Evolutionary conservation across 306 rosid species (phyloP).

Genomic region (Cercis canadensis): DNA sequence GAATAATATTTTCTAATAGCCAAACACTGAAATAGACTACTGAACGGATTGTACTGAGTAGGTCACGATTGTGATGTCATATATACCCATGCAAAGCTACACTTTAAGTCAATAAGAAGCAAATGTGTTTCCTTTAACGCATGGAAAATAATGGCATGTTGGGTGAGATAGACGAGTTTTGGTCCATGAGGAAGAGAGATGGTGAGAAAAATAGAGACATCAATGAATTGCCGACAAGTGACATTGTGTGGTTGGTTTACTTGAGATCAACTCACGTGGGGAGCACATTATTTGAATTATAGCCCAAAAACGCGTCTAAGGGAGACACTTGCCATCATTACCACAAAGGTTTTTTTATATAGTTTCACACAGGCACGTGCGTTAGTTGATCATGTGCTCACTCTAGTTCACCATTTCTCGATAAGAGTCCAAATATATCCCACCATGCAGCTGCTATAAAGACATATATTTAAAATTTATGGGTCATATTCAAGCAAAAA

Average conservation of each 20-base stretch:
- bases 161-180: slow-evolving; percentile 33
- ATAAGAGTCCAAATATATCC: not conserved
- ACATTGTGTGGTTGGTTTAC: slow-evolving; percentile 34
- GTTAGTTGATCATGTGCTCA: not conserved
- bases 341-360: not conserved
- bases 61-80: not conserved
- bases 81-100: not conserved
- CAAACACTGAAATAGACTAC: no score
- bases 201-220: slow-evolving; percentile 5
- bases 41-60: not conserved
- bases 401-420: not conserved
- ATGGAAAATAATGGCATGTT: slow-evolving; percentile 50
- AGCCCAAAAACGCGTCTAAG: slow-evolving; percentile 49
- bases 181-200: not conserved
- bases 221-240: slow-evolving; percentile 58
- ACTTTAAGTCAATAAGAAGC: slow-evolving; percentile 49
- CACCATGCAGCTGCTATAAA: not conserved
- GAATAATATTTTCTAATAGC: no score
- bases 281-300: slow-evolving; percentile 52
- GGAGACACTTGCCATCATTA: slow-evolving; percentile 31
- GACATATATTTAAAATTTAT: no score
- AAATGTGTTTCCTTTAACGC: slow-evolving; percentile 42
- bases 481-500: no score
- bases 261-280: slow-evolving; percentile 51
- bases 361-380: slow-evolving; percentile 6